These are phyloP conservation scores for Peribolospora kevripleyi DNA, from an alignment of 768 basidiomycete genomes.

Conservation along the genomic window DNA sequence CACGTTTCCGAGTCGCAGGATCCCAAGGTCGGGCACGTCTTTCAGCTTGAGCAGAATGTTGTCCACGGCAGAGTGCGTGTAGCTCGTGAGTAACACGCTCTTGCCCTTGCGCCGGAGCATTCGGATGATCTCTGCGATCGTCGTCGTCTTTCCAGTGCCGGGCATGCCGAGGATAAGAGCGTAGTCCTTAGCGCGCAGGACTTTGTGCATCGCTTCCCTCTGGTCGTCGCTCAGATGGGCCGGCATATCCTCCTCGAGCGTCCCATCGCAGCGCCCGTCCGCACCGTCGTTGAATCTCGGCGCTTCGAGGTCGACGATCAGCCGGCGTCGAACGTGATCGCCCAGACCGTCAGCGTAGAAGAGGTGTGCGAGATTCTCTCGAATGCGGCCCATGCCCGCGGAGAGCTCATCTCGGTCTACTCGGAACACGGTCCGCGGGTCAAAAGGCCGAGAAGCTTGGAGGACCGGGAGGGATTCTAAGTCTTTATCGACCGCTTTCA, in stretches of 20 bases:
- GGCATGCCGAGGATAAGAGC: conserved; percentile 91
- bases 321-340: conserved; percentile 37
- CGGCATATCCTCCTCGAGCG: conserved; percentile 14
- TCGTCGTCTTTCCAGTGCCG: conserved; percentile 91
- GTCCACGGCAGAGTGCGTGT: conserved; percentile 96
- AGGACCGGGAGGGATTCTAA: conserved; percentile 9
- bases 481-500: not conserved
- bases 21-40: conserved; percentile 36
- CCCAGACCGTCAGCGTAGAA: conserved; percentile 46
- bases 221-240: conserved; percentile 46
- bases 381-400: conserved; percentile 61
- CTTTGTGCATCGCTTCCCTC: conserved; percentile 41
- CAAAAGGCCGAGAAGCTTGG: conserved; percentile 8
- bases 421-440: conserved; percentile 31
- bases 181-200: conserved; percentile 61
- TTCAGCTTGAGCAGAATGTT: conserved; percentile 72
- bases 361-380: conserved; percentile 68
- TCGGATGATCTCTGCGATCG: conserved; percentile 67
- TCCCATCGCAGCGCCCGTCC: conserved; percentile 1
- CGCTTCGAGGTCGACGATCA: conserved; percentile 54
- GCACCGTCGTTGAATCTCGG: conserved; percentile 35
- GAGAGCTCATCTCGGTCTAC: conserved; percentile 85
- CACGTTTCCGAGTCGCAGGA: conserved; percentile 64
- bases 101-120: conserved; percentile 56
- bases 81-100: conserved; percentile 66